These are phyloP conservation scores for Coemansia javaensis DNA, from an alignment of 192 early-diverging fungal genomes.

Conservation along the genomic window DNA sequence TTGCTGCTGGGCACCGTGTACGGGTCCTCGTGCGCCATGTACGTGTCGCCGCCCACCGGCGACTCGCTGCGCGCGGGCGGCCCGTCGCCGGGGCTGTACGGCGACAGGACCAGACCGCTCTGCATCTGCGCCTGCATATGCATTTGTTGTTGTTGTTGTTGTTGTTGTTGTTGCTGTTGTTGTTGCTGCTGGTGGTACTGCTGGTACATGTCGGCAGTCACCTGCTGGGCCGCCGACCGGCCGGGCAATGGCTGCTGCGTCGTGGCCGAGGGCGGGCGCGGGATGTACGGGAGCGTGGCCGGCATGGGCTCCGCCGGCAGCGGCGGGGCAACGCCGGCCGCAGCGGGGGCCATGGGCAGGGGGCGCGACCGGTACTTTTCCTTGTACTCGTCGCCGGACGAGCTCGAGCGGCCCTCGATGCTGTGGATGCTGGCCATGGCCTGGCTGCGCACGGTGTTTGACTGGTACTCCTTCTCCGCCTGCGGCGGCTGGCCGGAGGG, in stretches of 20 bases:
- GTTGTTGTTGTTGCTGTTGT: no score
- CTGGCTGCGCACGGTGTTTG: conserved; percentile 7
- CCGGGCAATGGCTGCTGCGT: not conserved
- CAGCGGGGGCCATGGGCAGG: conserved; percentile 18
- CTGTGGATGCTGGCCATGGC: conserved; percentile 27
- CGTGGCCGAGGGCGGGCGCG: conserved; percentile 2
- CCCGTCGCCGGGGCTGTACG: conserved; percentile 4
- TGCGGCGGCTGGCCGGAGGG: not conserved
- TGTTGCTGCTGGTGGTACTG: no score
- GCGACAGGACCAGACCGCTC: conserved; percentile 12
- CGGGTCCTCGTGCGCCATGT: not conserved
- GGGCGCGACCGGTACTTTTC: conserved; percentile 22
- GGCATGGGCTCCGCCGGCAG: conserved; percentile 36
- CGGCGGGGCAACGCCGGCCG: conserved; percentile 12
- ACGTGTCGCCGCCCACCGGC: conserved; percentile 2
- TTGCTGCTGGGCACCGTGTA: conserved; percentile 4
- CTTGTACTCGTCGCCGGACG: conserved; percentile 16
- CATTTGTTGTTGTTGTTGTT: no score
- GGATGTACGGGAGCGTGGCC: not conserved
- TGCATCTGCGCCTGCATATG: no score
- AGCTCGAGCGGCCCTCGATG: conserved; percentile 12
- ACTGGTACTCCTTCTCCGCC: not conserved
- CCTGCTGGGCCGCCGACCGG: not conserved
- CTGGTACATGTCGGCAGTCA: conserved; percentile 11
- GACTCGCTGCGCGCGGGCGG: conserved; percentile 4